Conservation (phyloP, 345 rosid species). For the Eucalyptus tenuipes region DNA sequence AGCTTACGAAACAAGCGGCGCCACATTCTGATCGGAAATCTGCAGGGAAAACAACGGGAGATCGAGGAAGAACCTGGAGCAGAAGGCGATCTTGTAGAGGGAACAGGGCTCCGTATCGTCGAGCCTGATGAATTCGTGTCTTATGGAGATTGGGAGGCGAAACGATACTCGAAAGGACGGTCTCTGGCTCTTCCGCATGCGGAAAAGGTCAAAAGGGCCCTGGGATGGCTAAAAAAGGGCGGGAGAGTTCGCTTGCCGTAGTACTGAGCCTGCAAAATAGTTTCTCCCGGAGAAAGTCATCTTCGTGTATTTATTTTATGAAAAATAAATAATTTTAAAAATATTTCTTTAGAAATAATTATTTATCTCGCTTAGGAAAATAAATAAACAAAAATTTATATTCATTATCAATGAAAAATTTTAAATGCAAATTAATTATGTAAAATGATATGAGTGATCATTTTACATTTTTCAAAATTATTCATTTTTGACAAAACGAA, state of each 20-base stretch:
- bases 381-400: not conserved
- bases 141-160: not conserved
- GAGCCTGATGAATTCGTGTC: not conserved
- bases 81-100: not conserved
- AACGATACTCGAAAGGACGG: not conserved
- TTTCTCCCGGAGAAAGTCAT: not conserved
- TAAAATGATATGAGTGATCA: rapidly evolving
- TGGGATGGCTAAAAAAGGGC: not conserved
- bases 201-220: not conserved
- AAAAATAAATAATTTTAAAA: not conserved
- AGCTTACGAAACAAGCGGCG: not conserved
- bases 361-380: not conserved
- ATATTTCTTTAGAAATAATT: too few relatives aligned
- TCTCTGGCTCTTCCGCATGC: not conserved
- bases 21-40: not conserved
- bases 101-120: not conserved
- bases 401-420: not conserved
- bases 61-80: not conserved
- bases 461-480: not conserved
- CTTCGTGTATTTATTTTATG: not conserved
- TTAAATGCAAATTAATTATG: not conserved
- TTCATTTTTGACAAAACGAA: rapidly evolving
- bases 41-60: not conserved
- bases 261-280: not conserved
- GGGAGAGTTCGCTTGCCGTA: not conserved